Evolutionary conservation across 768 basidiomycete species (phyloP), one percentile per base, ranked within the genome.

Genomic region (Tricholoma saponaceum): DNA sequence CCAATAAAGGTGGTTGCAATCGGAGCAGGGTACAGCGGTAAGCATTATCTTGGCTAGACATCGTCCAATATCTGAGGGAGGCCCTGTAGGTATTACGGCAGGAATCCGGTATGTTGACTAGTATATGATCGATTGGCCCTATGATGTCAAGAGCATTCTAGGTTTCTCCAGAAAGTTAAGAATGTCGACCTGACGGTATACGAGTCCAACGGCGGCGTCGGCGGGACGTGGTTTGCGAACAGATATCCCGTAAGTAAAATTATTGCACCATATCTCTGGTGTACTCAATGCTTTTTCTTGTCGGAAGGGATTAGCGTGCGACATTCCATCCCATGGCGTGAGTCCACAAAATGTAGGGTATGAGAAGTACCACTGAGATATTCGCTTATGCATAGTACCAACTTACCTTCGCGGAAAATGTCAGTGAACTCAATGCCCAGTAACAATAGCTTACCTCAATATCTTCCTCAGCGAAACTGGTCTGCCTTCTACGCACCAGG

Each of bases 201-300:
- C 64, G 86, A 88, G 55, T 81, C 82, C 56, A 76, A 79, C 52
- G 69, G 74, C 16, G 80, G 78, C 1, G 72, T 88, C 20, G 86
- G 85, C 8, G 86, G 86, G 2, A 80, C 83, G 2, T 88, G 86
- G 86, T 80, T 73, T 61, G 68, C 71, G 8, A 85, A 84, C 57
- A 75, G 67, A 56, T 85, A 84, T 64, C 82, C 83, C 4, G 81
- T 81, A 50, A 64, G 75, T 64, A n/a, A 6, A 28, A 5, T 16
- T 37, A 26, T 22, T 26, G 55, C 37, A 32, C 25, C 56, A n/a
- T 33, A 16, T 32, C 7, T 50, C 14, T 14, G 14, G 16, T 9
- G 5, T 37, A 23, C 39, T 58, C 9, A 54, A 23, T 22, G 25
- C n/a, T n/a, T n/a, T 10, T 1, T 18, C 26, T 9, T 37, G 37